Evolutionary conservation across 1,139 yeast species (phyloP), one percentile per base, ranked within the genome.

Genomic region (Taphrina flavorubra): DNA sequence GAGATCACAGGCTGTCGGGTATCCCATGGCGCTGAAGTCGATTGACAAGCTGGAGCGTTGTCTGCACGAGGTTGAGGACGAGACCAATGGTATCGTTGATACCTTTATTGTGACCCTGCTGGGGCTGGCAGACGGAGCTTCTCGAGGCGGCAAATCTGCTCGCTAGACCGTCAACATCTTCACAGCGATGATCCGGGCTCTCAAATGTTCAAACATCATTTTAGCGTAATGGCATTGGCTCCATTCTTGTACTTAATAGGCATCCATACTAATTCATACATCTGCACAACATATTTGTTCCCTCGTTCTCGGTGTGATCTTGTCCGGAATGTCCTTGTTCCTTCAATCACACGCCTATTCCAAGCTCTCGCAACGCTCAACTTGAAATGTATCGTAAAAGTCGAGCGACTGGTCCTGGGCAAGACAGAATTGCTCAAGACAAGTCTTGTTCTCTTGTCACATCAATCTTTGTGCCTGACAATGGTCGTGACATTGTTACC

Each of bases 1-100:
- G 56, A 42, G 55, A 18, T 37, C 55, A 13, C 67, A 57, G 36
- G 67, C 67, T 14, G 20, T 25, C 0, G 67, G 59, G 11, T 63
- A 44, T 53, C 67, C 67, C n/a, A 31, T 63, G 16, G 67, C 67
- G 11, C 20, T 63, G n/a, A 55, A 47, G 25, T 63, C 67, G 37
- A 34, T 63, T 44, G 44, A 55, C 20, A 46, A 63, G n/a, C 42
- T 63, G 11, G 61, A 63, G 51, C 31, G 34, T 6, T 63, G 67
- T n/a, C 25, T 63, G 39, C 37, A 34, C 49, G 61, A 63, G 31
- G 59, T 46, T 8, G 67, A 63, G 42, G 36, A 14, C 7, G 67
- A 63, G 20, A 63, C 67, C 25, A 63, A 47, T 31, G 67, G 67
- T 14, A 34, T 63, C 37, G 42, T 63, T 37, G 67, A 63, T 34